These are phyloP conservation scores for Limnanthes douglasii DNA, from an alignment of 345 rosid genomes.

Conservation along the genomic window DNA sequence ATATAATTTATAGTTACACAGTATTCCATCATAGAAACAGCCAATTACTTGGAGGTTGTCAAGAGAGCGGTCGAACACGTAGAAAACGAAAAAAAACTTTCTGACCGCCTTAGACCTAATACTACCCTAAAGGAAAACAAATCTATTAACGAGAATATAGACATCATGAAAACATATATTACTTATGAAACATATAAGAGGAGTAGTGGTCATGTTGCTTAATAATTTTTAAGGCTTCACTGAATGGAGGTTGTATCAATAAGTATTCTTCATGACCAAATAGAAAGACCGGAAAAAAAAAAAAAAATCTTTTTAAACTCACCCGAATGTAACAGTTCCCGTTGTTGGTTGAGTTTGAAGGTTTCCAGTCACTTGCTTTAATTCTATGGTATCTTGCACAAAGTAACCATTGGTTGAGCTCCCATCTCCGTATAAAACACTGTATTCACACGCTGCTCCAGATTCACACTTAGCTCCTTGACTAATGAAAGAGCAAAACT, in stretches of 20 bases:
- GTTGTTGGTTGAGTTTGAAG: conserved; percentile 31
- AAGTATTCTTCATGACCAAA: too few relatives aligned
- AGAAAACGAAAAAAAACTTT: too few relatives aligned
- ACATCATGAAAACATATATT: too few relatives aligned
- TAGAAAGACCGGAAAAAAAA: background rate
- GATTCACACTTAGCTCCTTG: conserved; percentile 46
- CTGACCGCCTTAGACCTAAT: too few relatives aligned
- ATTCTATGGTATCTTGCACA: conserved; percentile 38
- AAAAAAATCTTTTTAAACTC: conserved; percentile 7
- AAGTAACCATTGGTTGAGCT: conserved; percentile 64
- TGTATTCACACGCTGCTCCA: conserved; percentile 36
- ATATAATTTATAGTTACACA: background rate
- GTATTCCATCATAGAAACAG: background rate
- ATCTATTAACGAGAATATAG: too few relatives aligned
- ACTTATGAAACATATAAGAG: too few relatives aligned
- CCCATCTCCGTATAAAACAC: conserved; percentile 64
- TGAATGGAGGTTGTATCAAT: too few relatives aligned
- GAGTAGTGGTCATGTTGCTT: too few relatives aligned
- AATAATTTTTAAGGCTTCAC: too few relatives aligned
- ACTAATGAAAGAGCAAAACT: conserved; percentile 40
- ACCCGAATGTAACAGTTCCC: conserved; percentile 69
- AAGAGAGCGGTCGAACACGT: too few relatives aligned
- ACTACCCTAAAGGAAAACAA: too few relatives aligned
- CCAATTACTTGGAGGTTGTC: too few relatives aligned
- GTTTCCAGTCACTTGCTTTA: conserved; percentile 49